Base-by-base conservation (phyloP, 2,329 filamentous ascomycete genomes). In the Emericellopsis cladophorae region DNA sequence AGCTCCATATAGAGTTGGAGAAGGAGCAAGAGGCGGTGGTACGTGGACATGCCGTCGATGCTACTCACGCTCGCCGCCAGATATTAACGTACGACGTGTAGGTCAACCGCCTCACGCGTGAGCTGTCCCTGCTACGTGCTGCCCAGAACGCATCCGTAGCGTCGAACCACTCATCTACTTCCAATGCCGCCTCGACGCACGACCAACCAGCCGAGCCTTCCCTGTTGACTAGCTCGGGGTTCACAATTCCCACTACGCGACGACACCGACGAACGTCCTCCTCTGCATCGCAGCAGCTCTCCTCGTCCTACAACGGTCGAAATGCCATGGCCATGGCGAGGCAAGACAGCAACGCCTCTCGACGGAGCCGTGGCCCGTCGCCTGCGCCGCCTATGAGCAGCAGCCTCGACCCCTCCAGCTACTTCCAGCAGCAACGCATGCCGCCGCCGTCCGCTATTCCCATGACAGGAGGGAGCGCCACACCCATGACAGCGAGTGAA, bases 21-120 rank as follows among this genome's bases (percentile, higher is more conserved):
- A 92, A 93, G 60, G 90, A 96, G 57, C 89, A 96, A 53, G 90
- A 96, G 61, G 85, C 88, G 31, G 82, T 95, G 52, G 89, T 92
- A 70, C 48, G 78, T 65, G 31, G n/a, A 6, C 23, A 12, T 15
- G 12, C n/a, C 9, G 21, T 4, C 38, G 14, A 26, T 26, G 26
- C 8, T 29, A 12, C 26, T 26, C 16, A 7, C 14, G 5, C 24
- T 23, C 36, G 18, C 15, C 18, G 14, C 21, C 21, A 15, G 26
- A 21, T 8, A 39, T 5, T 32, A 35, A 35, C 37, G 16, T 18
- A 24, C 31, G 14, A 36, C 16, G 24, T 21, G 32, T 36, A 90
- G 86, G 85, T 95, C 45, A 96, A 96, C 64, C 86, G 90, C 29
- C 72, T 96, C 26, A 94, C 86, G 1, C 83, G 90, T 43, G 90